Percentiles rank a stretch among this genome's conserved stretches.
Conservation (phyloP, 2,329 filamentous ascomycete genomes). For the Coniosporium tulheliwenetii region DNA sequence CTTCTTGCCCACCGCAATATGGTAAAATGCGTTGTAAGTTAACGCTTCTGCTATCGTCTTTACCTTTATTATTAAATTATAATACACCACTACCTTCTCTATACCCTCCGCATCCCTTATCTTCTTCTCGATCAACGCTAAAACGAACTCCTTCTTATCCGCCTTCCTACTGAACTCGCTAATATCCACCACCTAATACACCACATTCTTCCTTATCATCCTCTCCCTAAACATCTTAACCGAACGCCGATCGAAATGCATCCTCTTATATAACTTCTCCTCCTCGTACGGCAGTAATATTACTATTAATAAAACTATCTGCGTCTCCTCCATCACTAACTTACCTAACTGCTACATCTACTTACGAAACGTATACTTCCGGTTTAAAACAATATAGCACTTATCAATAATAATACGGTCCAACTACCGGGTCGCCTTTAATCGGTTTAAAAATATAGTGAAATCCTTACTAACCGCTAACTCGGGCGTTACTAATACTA, state of each 20-base stretch:
- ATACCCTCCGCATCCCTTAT: neutral
- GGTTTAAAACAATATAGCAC: too few species aligned
- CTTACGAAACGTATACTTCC: too few species aligned
- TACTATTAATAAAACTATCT: neutral
- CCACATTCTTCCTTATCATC: neutral
- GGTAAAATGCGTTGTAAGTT: neutral
- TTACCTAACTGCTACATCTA: neutral
- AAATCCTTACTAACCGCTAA: conserved; percentile 10
- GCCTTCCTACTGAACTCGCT: neutral
- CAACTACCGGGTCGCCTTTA: too few species aligned
- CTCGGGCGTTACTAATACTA: conserved; percentile 5
- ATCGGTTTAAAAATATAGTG: conserved; percentile 3
- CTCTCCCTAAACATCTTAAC: neutral
- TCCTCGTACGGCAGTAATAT: neutral
- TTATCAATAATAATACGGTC: too few species aligned
- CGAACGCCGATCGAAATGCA: neutral
- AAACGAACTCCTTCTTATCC: neutral
- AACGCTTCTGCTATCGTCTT: neutral
- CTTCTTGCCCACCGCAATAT: neutral
- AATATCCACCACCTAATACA: neutral
- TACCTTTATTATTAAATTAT: neutral
- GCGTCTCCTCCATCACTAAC: neutral
- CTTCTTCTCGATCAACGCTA: neutral
- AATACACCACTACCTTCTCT: neutral
- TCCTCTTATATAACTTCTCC: neutral